phyloP scores from a whole-genome alignment of 2,329 filamentous ascomycete species.

The Macroventuria anomochaeta region DNA sequence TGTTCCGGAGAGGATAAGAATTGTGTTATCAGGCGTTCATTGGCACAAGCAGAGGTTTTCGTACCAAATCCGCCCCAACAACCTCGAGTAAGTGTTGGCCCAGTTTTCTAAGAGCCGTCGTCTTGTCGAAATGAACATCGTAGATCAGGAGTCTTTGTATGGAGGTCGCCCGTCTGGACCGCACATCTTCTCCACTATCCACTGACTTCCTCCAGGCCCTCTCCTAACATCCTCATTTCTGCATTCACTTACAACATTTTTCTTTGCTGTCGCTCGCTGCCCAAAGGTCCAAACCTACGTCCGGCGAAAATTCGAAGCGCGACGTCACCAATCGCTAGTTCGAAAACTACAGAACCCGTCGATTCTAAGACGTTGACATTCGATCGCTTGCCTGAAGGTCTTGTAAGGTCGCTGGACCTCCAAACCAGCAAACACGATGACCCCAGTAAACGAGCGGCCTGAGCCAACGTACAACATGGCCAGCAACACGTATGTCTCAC shows the following conservation, averaged over 20 bases:
- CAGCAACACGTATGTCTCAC: constrained; percentile 26
- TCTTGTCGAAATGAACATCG: constrained; percentile 15
- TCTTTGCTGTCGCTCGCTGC: constrained; percentile 5
- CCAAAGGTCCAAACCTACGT: neutral
- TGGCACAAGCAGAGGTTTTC: constrained; percentile 11
- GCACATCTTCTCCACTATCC: constrained; percentile 18
- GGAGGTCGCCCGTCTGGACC: constrained; percentile 3
- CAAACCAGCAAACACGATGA: constrained; percentile 39
- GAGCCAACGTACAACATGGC: constrained; percentile 49
- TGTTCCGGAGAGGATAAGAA: constrained; percentile 8
- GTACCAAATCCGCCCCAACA: constrained; percentile 17
- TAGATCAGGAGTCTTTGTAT: neutral
- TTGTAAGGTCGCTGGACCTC: constrained; percentile 11
- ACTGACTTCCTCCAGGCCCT: constrained; percentile 5
- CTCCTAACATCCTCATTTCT: neutral
- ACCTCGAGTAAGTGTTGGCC: constrained; percentile 18
- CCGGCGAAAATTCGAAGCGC: constrained; percentile 2
- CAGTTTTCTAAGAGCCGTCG: constrained; percentile 18
- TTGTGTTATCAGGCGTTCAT: neutral
- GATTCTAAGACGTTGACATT: neutral
- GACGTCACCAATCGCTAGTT: constrained; percentile 15
- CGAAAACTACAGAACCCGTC: neutral
- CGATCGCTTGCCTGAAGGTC: neutral
- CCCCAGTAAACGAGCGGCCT: constrained; percentile 43
- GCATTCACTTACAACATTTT: neutral